phyloP scores from a whole-genome alignment of 192 early-diverging fungal genomes.

The Umbelopsis sp. region DNA sequence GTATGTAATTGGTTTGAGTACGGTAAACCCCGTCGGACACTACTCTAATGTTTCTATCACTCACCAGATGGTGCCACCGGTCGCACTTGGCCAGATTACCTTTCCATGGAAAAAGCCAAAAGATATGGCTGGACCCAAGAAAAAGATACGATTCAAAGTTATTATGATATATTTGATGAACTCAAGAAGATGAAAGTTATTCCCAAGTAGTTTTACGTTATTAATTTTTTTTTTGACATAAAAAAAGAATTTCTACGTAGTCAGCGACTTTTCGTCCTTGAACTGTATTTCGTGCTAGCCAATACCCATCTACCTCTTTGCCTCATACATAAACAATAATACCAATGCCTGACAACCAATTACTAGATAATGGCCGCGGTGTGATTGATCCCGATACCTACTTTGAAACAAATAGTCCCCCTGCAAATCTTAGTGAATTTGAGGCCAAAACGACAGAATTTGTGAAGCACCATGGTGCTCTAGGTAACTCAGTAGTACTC shows the following conservation, averaged over 20 bases:
- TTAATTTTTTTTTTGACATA: no score
- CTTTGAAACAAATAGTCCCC: slow-evolving; percentile 71
- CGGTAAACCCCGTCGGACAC: neutral
- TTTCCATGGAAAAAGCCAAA: neutral
- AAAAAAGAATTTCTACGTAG: neutral
- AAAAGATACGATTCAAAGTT: neutral
- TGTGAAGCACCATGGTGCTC: slow-evolving; percentile 51
- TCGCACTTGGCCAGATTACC: slow-evolving; percentile 10
- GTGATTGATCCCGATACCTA: slow-evolving; percentile 74
- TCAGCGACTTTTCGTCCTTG: neutral
- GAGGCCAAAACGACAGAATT: slow-evolving; percentile 60
- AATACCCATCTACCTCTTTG: neutral
- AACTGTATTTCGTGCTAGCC: neutral
- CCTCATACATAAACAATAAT: neutral
- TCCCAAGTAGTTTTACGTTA: neutral
- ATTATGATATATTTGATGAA: slow-evolving; percentile 1
- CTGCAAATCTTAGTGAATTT: slow-evolving; percentile 60
- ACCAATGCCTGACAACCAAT: slow-evolving; percentile 9
- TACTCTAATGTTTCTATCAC: neutral
- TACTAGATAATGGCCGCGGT: slow-evolving; percentile 42
- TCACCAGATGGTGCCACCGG: neutral
- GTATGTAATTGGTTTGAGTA: neutral
- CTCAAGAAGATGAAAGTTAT: slow-evolving; percentile 6
- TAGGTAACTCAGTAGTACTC: slow-evolving; percentile 74
- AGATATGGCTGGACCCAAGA: neutral